A percentile compares a stretch with the other conserved stretches of the same genome.
Conservation (phyloP, 768 basidiomycete genomes). For the Mycena rebaudengoi region DNA sequence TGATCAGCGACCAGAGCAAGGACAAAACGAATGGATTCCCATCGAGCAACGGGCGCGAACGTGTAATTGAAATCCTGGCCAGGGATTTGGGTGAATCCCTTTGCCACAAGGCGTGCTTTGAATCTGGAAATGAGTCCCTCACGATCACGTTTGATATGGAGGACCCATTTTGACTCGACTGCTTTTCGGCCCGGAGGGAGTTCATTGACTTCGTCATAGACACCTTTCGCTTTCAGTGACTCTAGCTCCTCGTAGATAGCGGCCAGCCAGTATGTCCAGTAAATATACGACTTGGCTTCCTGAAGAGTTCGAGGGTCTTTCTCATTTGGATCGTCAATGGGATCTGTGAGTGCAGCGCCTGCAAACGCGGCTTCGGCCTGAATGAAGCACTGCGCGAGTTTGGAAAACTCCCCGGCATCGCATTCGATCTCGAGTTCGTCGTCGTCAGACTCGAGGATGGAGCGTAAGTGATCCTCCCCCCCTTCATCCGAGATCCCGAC, state of each 20-base stretch:
- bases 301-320: conserved; percentile 19
- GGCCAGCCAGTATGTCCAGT: conserved; percentile 18
- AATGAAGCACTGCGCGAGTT: background rate
- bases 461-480: background rate
- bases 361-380: conserved; percentile 12
- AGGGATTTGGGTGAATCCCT: conserved; percentile 6
- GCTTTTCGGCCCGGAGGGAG: background rate
- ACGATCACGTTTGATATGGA: conserved; percentile 1
- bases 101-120: background rate
- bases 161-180: background rate
- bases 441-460: conserved; percentile 15
- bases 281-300: conserved; percentile 32
- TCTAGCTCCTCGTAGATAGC: conserved; percentile 13
- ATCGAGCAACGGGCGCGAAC: background rate
- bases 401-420: background rate
- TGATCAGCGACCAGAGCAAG: no score
- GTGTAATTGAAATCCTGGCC: conserved; percentile 6
- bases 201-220: background rate
- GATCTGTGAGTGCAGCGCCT: conserved; percentile 17
- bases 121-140: background rate
- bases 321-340: conserved; percentile 16
- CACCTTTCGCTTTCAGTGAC: background rate
- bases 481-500: conserved; percentile 12
- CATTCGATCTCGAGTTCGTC: conserved; percentile 14
- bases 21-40: background rate